Evolutionary conservation across 1,284 basidiomycete species (phyloP).

Genomic region (Ceratobasidium papillatum): DNA sequence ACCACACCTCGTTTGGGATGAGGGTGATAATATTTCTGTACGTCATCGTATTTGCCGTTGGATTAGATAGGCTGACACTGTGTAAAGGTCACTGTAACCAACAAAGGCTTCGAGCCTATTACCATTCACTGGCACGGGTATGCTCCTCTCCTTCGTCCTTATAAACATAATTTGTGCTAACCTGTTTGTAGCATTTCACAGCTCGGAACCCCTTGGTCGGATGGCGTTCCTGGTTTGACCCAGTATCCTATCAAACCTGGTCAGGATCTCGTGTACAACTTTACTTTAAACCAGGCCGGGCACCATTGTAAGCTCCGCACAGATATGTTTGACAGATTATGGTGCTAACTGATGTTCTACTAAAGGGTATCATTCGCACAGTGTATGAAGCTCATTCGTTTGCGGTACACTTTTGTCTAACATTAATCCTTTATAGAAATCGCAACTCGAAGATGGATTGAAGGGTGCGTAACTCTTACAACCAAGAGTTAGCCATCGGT

Average conservation of each 20-base stretch:
- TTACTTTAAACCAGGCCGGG: conserved; percentile 15
- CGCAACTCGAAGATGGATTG: conserved; percentile 32
- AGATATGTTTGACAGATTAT: neutral
- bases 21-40: conserved; percentile 39
- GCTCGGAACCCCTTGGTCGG: conserved; percentile 34
- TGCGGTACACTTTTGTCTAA: neutral
- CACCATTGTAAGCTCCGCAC: neutral
- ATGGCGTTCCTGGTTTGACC: conserved; percentile 41
- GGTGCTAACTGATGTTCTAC: neutral
- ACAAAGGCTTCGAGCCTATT: conserved; percentile 21
- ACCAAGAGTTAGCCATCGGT: neutral
- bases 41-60: neutral
- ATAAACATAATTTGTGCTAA: neutral
- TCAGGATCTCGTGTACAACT: conserved; percentile 31
- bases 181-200: conserved; percentile 29
- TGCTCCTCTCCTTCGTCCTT: neutral
- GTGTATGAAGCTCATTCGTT: neutral
- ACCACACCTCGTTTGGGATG: conserved; percentile 23
- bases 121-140: conserved; percentile 38
- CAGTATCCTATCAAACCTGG: conserved; percentile 16
- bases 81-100: conserved; percentile 23
- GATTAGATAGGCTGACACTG: neutral
- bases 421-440: neutral
- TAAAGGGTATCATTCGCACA: conserved; percentile 28
- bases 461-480: neutral